phyloP scores from a whole-genome alignment of 495 filamentous ascomycete species.

The Cairneyella variabilis region DNA sequence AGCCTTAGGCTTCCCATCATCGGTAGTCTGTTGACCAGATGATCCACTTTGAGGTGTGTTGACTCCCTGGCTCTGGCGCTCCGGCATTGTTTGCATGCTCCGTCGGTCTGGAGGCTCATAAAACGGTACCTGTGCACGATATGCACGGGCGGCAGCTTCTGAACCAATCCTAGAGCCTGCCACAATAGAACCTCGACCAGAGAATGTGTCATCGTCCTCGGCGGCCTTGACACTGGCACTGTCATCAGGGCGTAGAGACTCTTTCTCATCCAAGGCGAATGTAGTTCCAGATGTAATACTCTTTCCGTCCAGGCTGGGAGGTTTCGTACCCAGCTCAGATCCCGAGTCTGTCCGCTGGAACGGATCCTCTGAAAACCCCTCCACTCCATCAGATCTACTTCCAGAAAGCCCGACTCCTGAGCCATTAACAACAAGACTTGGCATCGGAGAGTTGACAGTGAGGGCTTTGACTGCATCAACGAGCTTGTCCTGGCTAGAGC shows the following conservation, averaged over 20 bases:
- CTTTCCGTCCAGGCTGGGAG: slow-evolving; percentile 84
- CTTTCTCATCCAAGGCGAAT: slow-evolving; percentile 91
- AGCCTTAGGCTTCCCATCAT: slow-evolving; percentile 32
- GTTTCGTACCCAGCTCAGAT: slow-evolving; percentile 74
- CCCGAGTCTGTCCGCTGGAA: slow-evolving; percentile 57
- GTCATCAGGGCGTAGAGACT: slow-evolving; percentile 88
- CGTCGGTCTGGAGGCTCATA: slow-evolving; percentile 63
- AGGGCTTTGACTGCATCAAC: slow-evolving; percentile 35
- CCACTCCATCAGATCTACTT: slow-evolving; percentile 15
- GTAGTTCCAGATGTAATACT: slow-evolving; percentile 88
- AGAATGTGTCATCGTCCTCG: slow-evolving; percentile 84
- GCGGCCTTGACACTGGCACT: slow-evolving; percentile 86
- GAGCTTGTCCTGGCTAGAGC: slow-evolving; percentile 28
- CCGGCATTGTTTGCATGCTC: slow-evolving; percentile 35
- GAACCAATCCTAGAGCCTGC: slow-evolving; percentile 74
- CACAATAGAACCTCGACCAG: slow-evolving; percentile 64
- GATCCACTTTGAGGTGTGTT: slow-evolving; percentile 48
- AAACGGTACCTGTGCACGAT: slow-evolving; percentile 60
- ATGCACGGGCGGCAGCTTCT: slow-evolving; percentile 69
- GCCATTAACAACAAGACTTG: slow-evolving; percentile 48
- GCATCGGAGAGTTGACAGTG: slow-evolving; percentile 32
- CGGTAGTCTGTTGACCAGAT: slow-evolving; percentile 45
- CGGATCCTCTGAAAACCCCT: slow-evolving; percentile 25
- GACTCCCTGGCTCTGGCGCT: slow-evolving; percentile 39
- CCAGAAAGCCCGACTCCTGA: slow-evolving; percentile 25